Evolutionary conservation across 176 grass and related monocot species (phyloP).

Genomic region (Carex pumila): DNA sequence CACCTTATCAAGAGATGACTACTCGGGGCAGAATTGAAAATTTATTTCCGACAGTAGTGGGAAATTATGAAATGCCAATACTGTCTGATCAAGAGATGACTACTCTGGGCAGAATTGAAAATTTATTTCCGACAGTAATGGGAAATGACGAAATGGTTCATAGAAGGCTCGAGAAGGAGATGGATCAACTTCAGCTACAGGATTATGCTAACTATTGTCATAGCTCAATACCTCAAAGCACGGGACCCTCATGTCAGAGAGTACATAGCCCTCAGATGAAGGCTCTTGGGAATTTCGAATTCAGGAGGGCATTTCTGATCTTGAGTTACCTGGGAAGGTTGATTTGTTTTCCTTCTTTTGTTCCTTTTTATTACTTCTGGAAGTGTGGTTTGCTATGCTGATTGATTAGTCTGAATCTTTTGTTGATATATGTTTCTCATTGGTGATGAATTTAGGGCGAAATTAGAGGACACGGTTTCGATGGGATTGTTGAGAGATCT

Average conservation of each 20-base stretch:
- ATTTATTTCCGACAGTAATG: background rate
- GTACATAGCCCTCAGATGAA: constrained; percentile 28
- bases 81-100: background rate
- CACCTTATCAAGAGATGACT: background rate
- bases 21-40: background rate
- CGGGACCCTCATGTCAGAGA: background rate
- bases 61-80: background rate
- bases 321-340: constrained; percentile 41
- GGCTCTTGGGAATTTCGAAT: constrained; percentile 49
- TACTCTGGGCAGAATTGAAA: background rate
- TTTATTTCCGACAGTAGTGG: background rate
- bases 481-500: constrained; percentile 35
- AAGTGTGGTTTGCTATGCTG: background rate
- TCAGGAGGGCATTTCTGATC: constrained; percentile 47
- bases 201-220: background rate
- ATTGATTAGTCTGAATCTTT: background rate
- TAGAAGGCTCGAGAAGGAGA: constrained; percentile 18
- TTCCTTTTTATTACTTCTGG: background rate
- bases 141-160: background rate
- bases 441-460: constrained; percentile 33
- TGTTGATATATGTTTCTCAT: background rate
- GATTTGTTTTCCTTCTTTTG: constrained; percentile 2
- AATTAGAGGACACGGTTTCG: constrained; percentile 34
- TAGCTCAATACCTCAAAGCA: background rate
- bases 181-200: background rate